Conservation (phyloP, 2,329 filamentous ascomycete species). For the Mycosphaerella arachidis region DNA sequence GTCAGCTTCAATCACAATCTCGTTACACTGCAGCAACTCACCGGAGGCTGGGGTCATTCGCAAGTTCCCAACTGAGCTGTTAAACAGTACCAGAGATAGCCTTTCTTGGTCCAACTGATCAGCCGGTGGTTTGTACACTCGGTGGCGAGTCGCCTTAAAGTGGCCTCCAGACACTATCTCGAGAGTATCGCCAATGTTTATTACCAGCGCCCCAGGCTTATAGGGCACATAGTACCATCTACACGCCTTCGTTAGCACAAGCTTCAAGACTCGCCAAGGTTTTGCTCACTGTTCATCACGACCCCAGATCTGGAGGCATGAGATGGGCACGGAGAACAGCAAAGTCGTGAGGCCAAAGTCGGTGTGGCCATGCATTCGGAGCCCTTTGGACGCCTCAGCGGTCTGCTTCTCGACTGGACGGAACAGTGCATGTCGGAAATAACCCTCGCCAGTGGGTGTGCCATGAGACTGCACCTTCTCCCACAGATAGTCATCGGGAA, state of each 20-base stretch:
- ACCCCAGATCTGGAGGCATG: slow-evolving; percentile 18
- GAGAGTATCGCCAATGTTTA: slow-evolving; percentile 37
- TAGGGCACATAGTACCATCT: slow-evolving; percentile 37
- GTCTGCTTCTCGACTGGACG: slow-evolving; percentile 18
- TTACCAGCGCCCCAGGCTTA: slow-evolving; percentile 36
- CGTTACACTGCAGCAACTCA: background rate
- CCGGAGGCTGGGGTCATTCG: slow-evolving; percentile 39
- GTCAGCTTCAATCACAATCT: background rate
- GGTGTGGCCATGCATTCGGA: slow-evolving; percentile 37
- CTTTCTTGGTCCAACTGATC: slow-evolving; percentile 43
- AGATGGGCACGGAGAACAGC: slow-evolving; percentile 16
- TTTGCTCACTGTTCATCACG: slow-evolving; percentile 27
- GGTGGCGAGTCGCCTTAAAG: slow-evolving; percentile 46
- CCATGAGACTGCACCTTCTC: slow-evolving; percentile 41
- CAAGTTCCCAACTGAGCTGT: slow-evolving; percentile 44
- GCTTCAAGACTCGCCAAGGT: background rate
- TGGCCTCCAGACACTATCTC: slow-evolving; percentile 35
- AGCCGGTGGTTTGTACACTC: slow-evolving; percentile 43
- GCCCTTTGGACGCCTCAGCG: slow-evolving; percentile 19
- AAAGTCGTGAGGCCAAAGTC: slow-evolving; percentile 41
- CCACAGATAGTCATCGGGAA: slow-evolving; percentile 45
- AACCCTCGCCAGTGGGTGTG: slow-evolving; percentile 42
- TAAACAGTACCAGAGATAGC: slow-evolving; percentile 35
- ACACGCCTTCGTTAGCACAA: background rate
- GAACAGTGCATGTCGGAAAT: slow-evolving; percentile 38